Evolutionary conservation across 805 yeast species (phyloP), one percentile per base, ranked within the genome.

Genomic region (Isabelozyma heimii): DNA sequence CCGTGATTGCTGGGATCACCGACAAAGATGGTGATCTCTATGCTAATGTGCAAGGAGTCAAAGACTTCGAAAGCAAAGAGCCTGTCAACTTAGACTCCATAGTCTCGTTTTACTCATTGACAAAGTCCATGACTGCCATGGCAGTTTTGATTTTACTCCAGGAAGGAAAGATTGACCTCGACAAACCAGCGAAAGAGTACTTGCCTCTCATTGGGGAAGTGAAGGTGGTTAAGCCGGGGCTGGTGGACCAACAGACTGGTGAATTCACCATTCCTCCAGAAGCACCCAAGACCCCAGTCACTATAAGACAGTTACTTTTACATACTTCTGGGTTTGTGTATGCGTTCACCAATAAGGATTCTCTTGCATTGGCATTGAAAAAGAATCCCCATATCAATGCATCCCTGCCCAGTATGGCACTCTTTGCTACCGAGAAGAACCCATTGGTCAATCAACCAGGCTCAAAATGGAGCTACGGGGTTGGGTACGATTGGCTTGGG

Each of bases 381-480:
- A 53, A 57, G 42, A 53, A 58, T 16, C 49, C 47, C 13, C 51
- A 53, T 8, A 41, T 56, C 15, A 60, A 55, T 47, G 57, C 58
- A 3, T 47, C 53, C 8, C 52, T 52, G 35, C 70, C 72, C 0
- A 52, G 60, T 28, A 52, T 41, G 45, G 58, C 57, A 12, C 54
- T 64, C 14, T 69, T 69, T 52, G 47, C 52, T 1, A 58, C 61
- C 4, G 60, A 59, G 8, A 63, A 58, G 37, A 62, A 60, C 52
- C 70, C 70, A 5, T 53, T 65, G 43, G 40, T 60, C 9, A 52
- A 55, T 45, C 77, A 73, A 50, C 78, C 78, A 4, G 78, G 77
- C 2, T 50, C 72, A 1, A 47, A 57, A 16, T 73, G 70, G 63
- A 51, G 52, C 39, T 73, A 73, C 50, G 77, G 78, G 8, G 67